Base-by-base conservation (phyloP, 2,329 filamentous ascomycete species). In the Clonostachys chloroleuca region DNA sequence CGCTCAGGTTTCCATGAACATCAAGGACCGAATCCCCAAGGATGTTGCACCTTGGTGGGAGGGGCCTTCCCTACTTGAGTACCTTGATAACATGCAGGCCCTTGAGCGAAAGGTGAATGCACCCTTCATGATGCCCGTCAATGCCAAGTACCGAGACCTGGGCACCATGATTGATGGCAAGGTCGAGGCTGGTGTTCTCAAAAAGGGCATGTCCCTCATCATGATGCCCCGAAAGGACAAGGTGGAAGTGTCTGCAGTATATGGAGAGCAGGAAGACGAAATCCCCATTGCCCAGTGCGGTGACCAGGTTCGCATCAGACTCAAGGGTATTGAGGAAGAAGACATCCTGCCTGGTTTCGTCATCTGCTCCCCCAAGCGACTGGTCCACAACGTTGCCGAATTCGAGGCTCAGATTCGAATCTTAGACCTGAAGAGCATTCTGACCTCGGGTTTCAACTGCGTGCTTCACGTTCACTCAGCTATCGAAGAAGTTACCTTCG, bases 51-150 rank as follows among this genome's bases (percentile, higher is more conserved):
- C 89, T 9, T 99, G 91, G 89, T 95, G 90, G 64, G 78, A 89
- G 39, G 91, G 92, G 0, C 92, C 92, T 10, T 94, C 92, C 17
- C 81, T 99, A 42, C 84, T 99, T 17, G 92, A 97, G 68, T 96
- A 92, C 68, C 83, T 99, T n/a, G 92, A 96, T 65, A 76, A 81
- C 63, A 96, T 97, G 89, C 84, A 87, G 60, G 84, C 92, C 12
- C 80, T 96, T 37, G 92, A 99, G 67, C 89, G 94, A 59, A 99
- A 97, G 76, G 72, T 96, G 59, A 96, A 96, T 59, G 94, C 94
- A 3, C 92, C 94, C 10, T 97, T 99, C 78, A 97, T 99, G 94
- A 96, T 99, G 92, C 89, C 94, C 9, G 80, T 99, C 54, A 89
- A 88, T 53, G 90, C 89, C 69, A 99, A 99, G 73, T 99, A 97